Conservation (phyloP, 257 asterid species). For the Datura wrightii region DNA sequence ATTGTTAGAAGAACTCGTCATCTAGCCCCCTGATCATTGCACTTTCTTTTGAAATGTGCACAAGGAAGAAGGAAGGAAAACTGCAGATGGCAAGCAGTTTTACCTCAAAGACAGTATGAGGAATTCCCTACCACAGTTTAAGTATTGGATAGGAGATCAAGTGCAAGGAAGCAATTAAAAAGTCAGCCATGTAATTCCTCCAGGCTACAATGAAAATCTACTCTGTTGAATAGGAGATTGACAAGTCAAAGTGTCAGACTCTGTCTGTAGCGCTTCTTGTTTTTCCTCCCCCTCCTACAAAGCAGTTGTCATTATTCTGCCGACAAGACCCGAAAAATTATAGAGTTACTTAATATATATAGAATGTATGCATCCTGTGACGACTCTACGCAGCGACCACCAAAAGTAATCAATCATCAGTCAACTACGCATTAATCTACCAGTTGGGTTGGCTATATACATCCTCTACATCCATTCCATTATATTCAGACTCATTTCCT, state of each 20-base stretch:
- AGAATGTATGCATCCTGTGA: not conserved
- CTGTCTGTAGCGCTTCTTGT: not conserved
- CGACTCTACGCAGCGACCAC: not conserved
- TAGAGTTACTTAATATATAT: not conserved
- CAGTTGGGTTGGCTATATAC: not conserved
- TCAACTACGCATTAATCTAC: not conserved
- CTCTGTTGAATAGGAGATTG: not conserved
- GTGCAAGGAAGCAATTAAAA: constrained; percentile 18
- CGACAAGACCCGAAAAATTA: not conserved
- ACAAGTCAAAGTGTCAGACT: not conserved
- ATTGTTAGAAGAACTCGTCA: not conserved
- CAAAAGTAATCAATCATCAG: constrained; percentile 19
- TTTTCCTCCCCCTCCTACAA: constrained; percentile 11
- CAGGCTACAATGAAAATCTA: not conserved
- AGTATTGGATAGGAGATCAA: constrained; percentile 3
- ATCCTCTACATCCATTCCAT: not conserved
- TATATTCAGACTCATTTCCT: not conserved
- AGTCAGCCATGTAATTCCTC: constrained; percentile 15
- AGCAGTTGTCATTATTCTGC: not conserved
- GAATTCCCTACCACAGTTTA: not conserved
- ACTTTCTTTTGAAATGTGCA: constrained; percentile 7
- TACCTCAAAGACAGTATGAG: constrained; percentile 27
- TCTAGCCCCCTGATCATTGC: not conserved
- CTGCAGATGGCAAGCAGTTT: not conserved
- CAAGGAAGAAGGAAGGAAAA: not conserved